Evolutionary conservation across 2,329 filamentous ascomycete species (phyloP), one percentile per base, ranked within the genome.

Genomic region (Endothia cerciana): DNA sequence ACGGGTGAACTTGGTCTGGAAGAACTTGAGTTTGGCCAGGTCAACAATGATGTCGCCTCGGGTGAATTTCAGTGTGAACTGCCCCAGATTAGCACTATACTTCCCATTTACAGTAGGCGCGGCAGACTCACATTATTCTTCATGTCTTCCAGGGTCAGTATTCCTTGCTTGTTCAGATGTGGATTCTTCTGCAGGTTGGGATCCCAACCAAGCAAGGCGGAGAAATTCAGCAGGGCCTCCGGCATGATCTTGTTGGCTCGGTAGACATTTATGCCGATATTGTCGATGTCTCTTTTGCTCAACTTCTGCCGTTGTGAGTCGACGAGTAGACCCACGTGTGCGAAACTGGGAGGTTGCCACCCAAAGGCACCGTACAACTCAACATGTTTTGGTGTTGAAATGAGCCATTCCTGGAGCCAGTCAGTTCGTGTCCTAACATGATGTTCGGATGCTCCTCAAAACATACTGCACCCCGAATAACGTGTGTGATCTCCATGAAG

Each of bases 401-500:
- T 88, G 79, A 99, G 91, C 95, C 95, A 99, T 85, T 99, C 95
- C 84, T 91, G 62, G 43, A 19, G 22, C 33, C 36, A 41, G 33
- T 56, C 38, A 41, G 5, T 45, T 6, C 43, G 15, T 11, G 17
- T 8, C 13, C 28, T 60, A 19, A 25, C 15, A 22, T 58, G 33
- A 59, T 25, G 22, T 47, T 36, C 11, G 5, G 6, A 43, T 3
- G 15, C 6, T 2, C n/a, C 19, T 30, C 45, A 13, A n/a, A 8
- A 77, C 85, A 72, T 78, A 91, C 89, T 33, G 91, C 90, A 62
- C 94, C 95, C 51, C 95, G 89, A 66, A 99, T 91, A 17, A 99
- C 95, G 77, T 98, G 94, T 0, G 94, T 97, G 71, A 99, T 96
- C 67, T 92, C 81, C 95, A 99, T 99, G 67, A 91, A 82, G 76